phyloP scores from a whole-genome alignment of 2,329 filamentous ascomycete genomes.

The Apiospora arundinis region DNA sequence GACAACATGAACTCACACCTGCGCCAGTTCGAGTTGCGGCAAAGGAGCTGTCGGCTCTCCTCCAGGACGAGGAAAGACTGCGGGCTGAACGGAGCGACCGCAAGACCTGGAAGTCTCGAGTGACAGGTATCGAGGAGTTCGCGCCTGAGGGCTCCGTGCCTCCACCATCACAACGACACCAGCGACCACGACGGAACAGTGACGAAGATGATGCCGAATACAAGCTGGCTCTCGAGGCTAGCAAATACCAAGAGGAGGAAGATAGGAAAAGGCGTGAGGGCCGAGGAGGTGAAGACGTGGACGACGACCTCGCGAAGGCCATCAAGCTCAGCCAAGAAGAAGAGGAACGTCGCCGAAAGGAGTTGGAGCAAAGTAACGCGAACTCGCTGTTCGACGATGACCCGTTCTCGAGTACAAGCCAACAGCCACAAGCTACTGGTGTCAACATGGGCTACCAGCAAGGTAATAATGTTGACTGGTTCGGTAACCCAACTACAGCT shows the following conservation, averaged over 20 bases:
- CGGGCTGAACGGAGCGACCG: slow-evolving; percentile 89
- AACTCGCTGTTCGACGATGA: slow-evolving; percentile 88
- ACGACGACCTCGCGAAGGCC: slow-evolving; percentile 92
- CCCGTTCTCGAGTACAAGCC: slow-evolving; percentile 58
- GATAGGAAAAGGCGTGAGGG: slow-evolving; percentile 76
- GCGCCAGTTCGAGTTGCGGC: slow-evolving; percentile 86
- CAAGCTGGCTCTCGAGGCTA: slow-evolving; percentile 88
- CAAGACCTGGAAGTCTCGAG: slow-evolving; percentile 95
- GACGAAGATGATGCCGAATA: slow-evolving; percentile 90
- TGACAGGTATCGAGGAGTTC: slow-evolving; percentile 89
- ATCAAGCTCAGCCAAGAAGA: slow-evolving; percentile 95
- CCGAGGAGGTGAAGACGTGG: slow-evolving; percentile 64
- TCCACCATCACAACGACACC: slow-evolving; percentile 47
- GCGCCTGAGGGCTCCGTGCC: slow-evolving; percentile 53
- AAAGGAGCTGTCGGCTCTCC: slow-evolving; percentile 91
- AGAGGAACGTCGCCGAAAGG: slow-evolving; percentile 84
- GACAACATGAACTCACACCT: not conserved
- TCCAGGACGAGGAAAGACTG: slow-evolving; percentile 92
- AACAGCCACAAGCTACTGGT: slow-evolving; percentile 80
- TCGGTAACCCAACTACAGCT: slow-evolving; percentile 85
- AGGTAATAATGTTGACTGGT: slow-evolving; percentile 94
- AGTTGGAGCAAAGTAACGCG: slow-evolving; percentile 86
- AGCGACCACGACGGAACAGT: slow-evolving; percentile 52
- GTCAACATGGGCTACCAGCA: slow-evolving; percentile 98
- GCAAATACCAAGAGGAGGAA: slow-evolving; percentile 93